A percentile compares a stretch with the other conserved stretches of the same genome.
These are phyloP conservation scores for Dothideomycetidae sp. DNA, from an alignment of 2,329 filamentous ascomycete genomes.

Conservation along the genomic window DNA sequence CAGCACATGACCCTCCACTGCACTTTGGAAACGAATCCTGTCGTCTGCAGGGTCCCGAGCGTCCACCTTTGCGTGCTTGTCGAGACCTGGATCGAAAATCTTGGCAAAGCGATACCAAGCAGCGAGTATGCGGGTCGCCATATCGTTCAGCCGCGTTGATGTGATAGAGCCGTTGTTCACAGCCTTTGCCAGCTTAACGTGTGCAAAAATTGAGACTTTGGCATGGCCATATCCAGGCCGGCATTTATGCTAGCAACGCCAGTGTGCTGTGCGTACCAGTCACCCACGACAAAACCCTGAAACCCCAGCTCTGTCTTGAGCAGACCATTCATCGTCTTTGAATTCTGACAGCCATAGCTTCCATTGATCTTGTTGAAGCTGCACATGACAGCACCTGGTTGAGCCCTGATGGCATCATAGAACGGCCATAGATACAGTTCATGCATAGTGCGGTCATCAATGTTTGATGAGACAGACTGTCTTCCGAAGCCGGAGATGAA, in stretches of 20 bases:
- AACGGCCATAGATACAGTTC: conserved; percentile 51
- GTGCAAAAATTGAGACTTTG: conserved; percentile 26
- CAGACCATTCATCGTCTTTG: conserved; percentile 52
- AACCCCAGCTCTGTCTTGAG: conserved; percentile 63
- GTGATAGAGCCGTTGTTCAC: conserved; percentile 47
- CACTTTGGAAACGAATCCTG: conserved; percentile 39
- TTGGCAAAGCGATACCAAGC: conserved; percentile 45
- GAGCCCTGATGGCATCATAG: conserved; percentile 34
- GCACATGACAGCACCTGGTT: conserved; percentile 32
- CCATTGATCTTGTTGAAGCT: conserved; percentile 33
- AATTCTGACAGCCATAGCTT: conserved; percentile 53
- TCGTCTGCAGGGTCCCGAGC: conserved; percentile 39
- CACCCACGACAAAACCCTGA: conserved; percentile 55
- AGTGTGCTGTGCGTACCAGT: conserved; percentile 50
- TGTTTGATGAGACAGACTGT: conserved; percentile 33
- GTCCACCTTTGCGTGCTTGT: conserved; percentile 28
- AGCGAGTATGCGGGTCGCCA: conserved; percentile 40
- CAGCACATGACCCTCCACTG: conserved; percentile 49
- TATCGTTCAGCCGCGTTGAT: conserved; percentile 43
- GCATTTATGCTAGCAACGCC: conserved; percentile 46
- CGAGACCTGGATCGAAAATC: conserved; percentile 31
- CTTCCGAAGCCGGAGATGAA: conserved; percentile 16
- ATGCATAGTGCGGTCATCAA: conserved; percentile 51
- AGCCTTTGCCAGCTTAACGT: conserved; percentile 37
- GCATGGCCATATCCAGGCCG: conserved; percentile 58